Evolutionary conservation across 2,329 filamentous ascomycete genomes (phyloP).

Genomic region (Alternaria longipes): DNA sequence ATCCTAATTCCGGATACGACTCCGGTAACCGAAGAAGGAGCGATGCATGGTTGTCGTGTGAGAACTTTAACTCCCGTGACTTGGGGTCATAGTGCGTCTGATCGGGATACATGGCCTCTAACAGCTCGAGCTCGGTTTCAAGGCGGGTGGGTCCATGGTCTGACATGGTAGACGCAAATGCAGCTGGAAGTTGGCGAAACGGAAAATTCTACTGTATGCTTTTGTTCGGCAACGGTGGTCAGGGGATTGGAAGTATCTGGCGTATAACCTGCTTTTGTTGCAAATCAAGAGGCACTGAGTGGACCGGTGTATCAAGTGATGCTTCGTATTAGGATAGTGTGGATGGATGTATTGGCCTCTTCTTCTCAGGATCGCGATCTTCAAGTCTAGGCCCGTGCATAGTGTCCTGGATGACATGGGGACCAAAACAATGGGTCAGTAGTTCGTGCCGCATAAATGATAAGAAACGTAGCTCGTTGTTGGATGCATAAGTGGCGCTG

Average conservation of each 20-base stretch:
- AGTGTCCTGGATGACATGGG: neutral
- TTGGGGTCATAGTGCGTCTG: constrained; percentile 48
- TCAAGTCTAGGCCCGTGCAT: constrained; percentile 6
- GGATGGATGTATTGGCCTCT: constrained; percentile 7
- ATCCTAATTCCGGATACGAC: constrained; percentile 47
- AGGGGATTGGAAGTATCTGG: neutral
- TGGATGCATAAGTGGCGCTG: constrained; percentile 16
- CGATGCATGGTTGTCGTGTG: constrained; percentile 27
- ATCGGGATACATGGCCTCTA: constrained; percentile 57
- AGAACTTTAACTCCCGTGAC: constrained; percentile 52
- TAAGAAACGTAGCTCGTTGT: constrained; percentile 5
- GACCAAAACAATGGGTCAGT: constrained; percentile 4
- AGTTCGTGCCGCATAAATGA: constrained; percentile 11
- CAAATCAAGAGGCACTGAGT: constrained; percentile 2
- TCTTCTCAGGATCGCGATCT: constrained; percentile 11
- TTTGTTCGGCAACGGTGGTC: neutral
- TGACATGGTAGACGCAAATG: constrained; percentile 16
- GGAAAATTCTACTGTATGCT: neutral
- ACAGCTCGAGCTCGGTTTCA: constrained; percentile 52
- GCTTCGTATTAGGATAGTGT: neutral
- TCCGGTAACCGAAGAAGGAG: constrained; percentile 53
- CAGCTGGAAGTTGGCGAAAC: neutral
- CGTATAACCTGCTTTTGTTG: constrained; percentile 3
- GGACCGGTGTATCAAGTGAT: constrained; percentile 10
- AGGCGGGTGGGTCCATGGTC: constrained; percentile 34